These are phyloP conservation scores for Pseudocohnilembus persalinus DNA, from an alignment of 169 alveolate species.

Conservation along the genomic window DNA sequence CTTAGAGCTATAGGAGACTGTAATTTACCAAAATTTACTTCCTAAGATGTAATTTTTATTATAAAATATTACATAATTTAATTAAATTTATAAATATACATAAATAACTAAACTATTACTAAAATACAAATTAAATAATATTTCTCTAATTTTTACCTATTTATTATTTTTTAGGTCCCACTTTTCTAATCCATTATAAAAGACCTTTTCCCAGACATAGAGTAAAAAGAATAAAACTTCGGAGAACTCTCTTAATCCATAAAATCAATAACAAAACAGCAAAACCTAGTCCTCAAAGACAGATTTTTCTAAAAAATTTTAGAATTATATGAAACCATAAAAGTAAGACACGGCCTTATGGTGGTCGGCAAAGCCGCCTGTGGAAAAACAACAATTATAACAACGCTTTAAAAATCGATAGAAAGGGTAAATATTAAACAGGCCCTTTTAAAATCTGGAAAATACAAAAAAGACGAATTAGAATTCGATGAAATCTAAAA, in stretches of 20 bases:
- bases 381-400: conserved; percentile 78
- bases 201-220: conserved; percentile 70
- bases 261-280: conserved; percentile 1
- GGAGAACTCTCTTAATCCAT: conserved; percentile 55
- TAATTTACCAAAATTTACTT: conserved; percentile 73
- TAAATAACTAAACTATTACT: no score
- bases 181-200: conserved; percentile 66
- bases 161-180: no score
- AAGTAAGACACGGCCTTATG: conserved; percentile 94
- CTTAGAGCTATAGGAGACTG: conserved; percentile 78
- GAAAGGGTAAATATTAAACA: conserved; percentile 11
- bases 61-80: no score
- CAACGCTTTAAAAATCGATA: conserved; percentile 1
- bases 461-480: conserved; percentile 15
- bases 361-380: conserved; percentile 89
- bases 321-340: conserved; percentile 88
- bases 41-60: conserved; percentile 67
- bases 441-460: background rate
- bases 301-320: conserved; percentile 62
- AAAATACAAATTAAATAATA: no score
- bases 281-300: conserved; percentile 48
- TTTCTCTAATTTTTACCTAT: no score
- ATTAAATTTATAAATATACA: no score
- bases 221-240: conserved; percentile 44
- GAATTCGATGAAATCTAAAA: background rate